Conservation (phyloP, 225 moss, liverwort and hornwort genomes). For the Pseudisothecium myosuroides region DNA sequence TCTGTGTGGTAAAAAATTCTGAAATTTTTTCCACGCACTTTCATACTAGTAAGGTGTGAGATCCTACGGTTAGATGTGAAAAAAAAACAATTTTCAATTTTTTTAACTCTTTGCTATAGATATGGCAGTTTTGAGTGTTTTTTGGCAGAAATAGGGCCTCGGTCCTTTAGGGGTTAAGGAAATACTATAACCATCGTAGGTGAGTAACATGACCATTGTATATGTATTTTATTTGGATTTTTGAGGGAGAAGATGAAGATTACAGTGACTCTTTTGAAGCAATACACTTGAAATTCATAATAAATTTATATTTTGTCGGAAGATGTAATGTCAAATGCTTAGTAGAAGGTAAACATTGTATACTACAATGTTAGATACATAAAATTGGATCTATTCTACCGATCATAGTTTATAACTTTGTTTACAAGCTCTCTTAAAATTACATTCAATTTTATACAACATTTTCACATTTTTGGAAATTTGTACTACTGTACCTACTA, state of each 20-base stretch:
- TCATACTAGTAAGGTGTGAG: no score
- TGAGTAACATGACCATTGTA: no score
- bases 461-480: not conserved
- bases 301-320: not conserved
- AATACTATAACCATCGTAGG: not conserved
- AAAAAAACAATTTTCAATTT: no score
- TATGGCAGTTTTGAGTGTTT: no score
- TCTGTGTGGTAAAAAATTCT: no score
- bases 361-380: not conserved
- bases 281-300: not conserved
- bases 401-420: not conserved
- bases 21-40: no score
- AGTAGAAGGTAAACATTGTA: not conserved
- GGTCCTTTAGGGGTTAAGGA: no score
- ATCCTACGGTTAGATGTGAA: no score
- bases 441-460: not conserved
- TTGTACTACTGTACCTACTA: not conserved
- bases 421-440: not conserved
- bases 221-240: not conserved
- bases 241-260: rapidly evolving
- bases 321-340: not conserved
- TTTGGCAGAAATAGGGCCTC: no score
- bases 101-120: no score
- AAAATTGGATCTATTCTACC: not conserved
- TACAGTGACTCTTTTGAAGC: not conserved